Evolutionary conservation across 176 grass and related monocot species (phyloP).

Genomic region (Juncus effusus): DNA sequence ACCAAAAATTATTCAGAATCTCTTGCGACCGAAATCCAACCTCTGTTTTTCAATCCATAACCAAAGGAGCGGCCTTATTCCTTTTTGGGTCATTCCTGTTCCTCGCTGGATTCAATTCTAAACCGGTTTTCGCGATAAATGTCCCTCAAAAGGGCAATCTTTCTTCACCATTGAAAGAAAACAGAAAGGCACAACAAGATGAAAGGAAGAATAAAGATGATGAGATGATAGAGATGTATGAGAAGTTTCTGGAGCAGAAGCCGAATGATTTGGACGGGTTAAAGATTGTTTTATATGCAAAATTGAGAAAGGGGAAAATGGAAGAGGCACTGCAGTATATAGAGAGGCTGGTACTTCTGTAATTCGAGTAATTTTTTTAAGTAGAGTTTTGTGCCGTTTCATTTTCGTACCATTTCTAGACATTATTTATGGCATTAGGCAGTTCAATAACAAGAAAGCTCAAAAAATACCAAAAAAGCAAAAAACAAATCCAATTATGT

Average conservation of each 20-base stretch:
- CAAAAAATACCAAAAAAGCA: too few species aligned
- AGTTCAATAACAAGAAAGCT: too few species aligned
- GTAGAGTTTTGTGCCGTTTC: too few species aligned
- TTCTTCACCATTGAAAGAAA: slow-evolving; percentile 23
- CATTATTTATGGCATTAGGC: too few species aligned
- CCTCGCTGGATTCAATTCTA: slow-evolving; percentile 14
- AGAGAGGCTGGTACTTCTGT: slow-evolving; percentile 39
- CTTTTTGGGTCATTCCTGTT: slow-evolving; percentile 7
- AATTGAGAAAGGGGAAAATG: slow-evolving; percentile 60
- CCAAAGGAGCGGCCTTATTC: background rate
- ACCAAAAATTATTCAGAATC: background rate
- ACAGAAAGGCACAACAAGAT: slow-evolving; percentile 1
- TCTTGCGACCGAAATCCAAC: slow-evolving; percentile 7
- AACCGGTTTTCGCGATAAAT: slow-evolving; percentile 1
- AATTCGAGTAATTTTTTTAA: too few species aligned
- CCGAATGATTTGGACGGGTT: slow-evolving; percentile 59
- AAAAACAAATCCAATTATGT: background rate
- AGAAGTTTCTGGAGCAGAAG: slow-evolving; percentile 41
- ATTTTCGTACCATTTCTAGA: too few species aligned
- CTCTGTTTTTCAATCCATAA: background rate
- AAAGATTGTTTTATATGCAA: slow-evolving; percentile 66
- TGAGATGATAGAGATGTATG: slow-evolving; percentile 50
- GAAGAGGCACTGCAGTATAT: slow-evolving; percentile 49
- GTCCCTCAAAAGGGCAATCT: background rate
- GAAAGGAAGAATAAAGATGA: slow-evolving; percentile 27